Evolutionary conservation across 1,284 basidiomycete species (phyloP).

Genomic region (Ustilago loliicola): DNA sequence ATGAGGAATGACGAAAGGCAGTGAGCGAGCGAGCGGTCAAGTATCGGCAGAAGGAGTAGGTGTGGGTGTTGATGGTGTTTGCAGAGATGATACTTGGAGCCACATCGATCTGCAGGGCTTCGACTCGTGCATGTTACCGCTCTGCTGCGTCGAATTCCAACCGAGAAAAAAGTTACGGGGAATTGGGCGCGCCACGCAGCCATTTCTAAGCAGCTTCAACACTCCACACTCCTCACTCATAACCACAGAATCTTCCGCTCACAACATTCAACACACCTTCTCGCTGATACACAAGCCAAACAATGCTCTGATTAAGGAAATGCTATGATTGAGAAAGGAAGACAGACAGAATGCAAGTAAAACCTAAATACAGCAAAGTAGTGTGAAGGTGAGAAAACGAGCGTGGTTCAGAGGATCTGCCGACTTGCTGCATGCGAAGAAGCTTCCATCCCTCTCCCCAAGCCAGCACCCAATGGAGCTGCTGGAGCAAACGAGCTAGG

Average conservation of each 20-base stretch:
- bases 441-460: slow-evolving; percentile 29
- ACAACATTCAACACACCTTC: not conserved
- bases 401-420: slow-evolving; percentile 24
- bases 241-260: no score
- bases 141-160: not conserved
- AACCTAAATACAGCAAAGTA: slow-evolving; percentile 1
- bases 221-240: not conserved
- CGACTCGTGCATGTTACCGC: slow-evolving; percentile 5
- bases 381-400: not conserved
- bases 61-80: not conserved
- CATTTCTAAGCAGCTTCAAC: slow-evolving; percentile 11
- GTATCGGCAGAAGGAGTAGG: not conserved
- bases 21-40: no score
- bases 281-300: not conserved
- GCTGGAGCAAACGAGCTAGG: slow-evolving; percentile 34
- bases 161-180: not conserved
- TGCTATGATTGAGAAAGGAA: slow-evolving; percentile 4
- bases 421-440: slow-evolving; percentile 17
- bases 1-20: not conserved
- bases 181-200: not conserved
- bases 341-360: not conserved
- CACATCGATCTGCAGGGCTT: not conserved
- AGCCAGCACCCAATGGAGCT: slow-evolving; percentile 30
- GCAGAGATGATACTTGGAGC: not conserved
- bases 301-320: not conserved